phyloP scores from a whole-genome alignment of 345 rosid genomes.

The Gossypium bickii region DNA sequence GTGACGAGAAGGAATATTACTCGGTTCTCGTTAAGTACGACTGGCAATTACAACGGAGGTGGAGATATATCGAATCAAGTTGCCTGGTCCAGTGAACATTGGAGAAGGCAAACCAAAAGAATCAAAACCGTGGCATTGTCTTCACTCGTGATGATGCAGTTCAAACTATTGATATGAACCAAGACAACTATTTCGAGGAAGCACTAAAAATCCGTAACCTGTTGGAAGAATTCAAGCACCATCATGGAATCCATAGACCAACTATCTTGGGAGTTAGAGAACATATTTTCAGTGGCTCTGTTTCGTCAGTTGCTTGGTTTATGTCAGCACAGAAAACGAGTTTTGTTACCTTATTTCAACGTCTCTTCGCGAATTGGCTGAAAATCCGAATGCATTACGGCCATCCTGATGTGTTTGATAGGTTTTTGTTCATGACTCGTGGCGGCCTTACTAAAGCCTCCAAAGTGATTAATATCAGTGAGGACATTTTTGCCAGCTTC shows the following conservation, averaged over 20 bases:
- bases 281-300: conserved; percentile 80
- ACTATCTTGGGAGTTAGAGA: conserved; percentile 87
- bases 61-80: conserved; percentile 71
- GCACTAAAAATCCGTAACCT: conserved; percentile 86
- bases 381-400: conserved; percentile 91
- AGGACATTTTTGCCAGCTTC: background rate
- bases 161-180: conserved; percentile 96
- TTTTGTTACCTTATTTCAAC: conserved; percentile 84
- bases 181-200: conserved; percentile 85
- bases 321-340: conserved; percentile 89
- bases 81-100: conserved; percentile 78
- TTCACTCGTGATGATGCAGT: conserved; percentile 92
- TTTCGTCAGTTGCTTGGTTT: conserved; percentile 93
- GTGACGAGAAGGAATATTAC: conserved; percentile 45
- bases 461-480: background rate
- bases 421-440: conserved; percentile 46
- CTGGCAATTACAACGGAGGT: conserved; percentile 57
- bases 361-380: conserved; percentile 75
- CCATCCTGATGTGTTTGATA: conserved; percentile 87
- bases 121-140: conserved; percentile 88
- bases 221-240: conserved; percentile 69
- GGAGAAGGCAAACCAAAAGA: conserved; percentile 98
- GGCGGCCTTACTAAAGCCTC: background rate
- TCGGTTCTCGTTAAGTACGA: conserved; percentile 82
- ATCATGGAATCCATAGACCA: conserved; percentile 13